These are phyloP conservation scores for Coprinopsis cinerea DNA, from an alignment of 768 basidiomycete species.

Conservation along the genomic window DNA sequence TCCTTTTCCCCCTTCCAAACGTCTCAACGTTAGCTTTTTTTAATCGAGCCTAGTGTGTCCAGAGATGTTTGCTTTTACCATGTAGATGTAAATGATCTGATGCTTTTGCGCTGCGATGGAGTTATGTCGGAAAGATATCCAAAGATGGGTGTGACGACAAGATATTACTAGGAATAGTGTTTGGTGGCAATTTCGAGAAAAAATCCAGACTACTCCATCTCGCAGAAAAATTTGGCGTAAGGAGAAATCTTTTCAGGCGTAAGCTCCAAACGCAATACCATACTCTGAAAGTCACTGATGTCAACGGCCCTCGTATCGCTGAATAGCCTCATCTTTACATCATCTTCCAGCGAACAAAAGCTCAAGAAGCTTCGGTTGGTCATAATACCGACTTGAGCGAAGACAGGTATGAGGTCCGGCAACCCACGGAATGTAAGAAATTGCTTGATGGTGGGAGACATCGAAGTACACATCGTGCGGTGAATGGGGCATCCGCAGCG, in stretches of 20 bases:
- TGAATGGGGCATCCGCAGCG: slow-evolving; percentile 17
- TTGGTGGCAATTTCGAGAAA: background rate
- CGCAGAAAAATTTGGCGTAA: background rate
- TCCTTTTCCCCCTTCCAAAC: slow-evolving; percentile 2
- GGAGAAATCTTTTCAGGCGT: background rate
- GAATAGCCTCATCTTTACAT: slow-evolving; percentile 5
- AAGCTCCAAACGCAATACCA: slow-evolving; percentile 7
- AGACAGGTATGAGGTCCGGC: slow-evolving; percentile 22
- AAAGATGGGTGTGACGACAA: no score
- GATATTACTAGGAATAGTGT: no score
- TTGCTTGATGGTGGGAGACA: slow-evolving; percentile 13
- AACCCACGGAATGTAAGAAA: slow-evolving; percentile 16
- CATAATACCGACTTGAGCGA: slow-evolving; percentile 19
- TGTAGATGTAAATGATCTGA: no score
- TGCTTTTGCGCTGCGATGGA: no score
- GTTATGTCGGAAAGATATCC: no score
- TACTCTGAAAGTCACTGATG: slow-evolving; percentile 3
- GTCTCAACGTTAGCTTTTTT: background rate
- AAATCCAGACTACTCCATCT: background rate
- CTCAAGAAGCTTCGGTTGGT: slow-evolving; percentile 16
- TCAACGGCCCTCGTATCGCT: background rate
- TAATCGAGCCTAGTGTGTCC: background rate
- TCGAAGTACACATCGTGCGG: slow-evolving; percentile 8
- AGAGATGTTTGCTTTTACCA: background rate
- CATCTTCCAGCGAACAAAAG: slow-evolving; percentile 10